A percentile compares a stretch with the other conserved stretches of the same genome.
These are phyloP conservation scores for Cryptococcus sp. DNA, from an alignment of 1,284 basidiomycete species.

Conservation along the genomic window DNA sequence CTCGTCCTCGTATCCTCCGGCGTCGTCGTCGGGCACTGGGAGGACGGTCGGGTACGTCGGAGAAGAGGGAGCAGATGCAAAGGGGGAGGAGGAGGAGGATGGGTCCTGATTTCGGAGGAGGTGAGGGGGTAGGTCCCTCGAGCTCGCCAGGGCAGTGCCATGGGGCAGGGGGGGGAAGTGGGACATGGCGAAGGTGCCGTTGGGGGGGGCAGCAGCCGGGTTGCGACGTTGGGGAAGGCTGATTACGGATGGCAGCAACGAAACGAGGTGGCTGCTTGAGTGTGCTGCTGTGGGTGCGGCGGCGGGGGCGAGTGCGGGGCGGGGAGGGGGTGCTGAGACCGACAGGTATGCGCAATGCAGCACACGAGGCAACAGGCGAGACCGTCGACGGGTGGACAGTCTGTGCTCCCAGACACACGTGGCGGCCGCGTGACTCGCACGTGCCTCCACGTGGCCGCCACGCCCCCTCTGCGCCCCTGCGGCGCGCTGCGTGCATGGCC, in stretches of 20 bases:
- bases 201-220: not conserved
- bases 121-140: conserved; percentile 7
- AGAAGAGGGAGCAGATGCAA: conserved; percentile 4
- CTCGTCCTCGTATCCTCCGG: conserved; percentile 21
- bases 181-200: not conserved
- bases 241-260: not conserved
- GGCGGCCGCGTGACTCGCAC: no score
- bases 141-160: not conserved
- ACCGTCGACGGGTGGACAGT: not conserved
- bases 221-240: not conserved
- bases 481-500: no score
- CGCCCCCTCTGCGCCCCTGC: no score
- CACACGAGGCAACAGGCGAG: not conserved
- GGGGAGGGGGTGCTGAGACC: not conserved
- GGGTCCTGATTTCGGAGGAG: not conserved
- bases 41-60: not conserved
- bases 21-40: conserved; percentile 10
- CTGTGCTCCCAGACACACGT: not conserved
- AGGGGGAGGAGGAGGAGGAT: conserved; percentile 1
- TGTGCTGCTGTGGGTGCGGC: no score
- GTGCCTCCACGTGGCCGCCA: no score
- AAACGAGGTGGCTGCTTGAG: no score
- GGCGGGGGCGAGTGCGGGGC: no score
- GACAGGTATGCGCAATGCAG: not conserved
- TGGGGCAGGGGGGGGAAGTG: not conserved